These are phyloP conservation scores for Macaranga tanarius DNA, from an alignment of 441 rosid genomes.

Conservation along the genomic window DNA sequence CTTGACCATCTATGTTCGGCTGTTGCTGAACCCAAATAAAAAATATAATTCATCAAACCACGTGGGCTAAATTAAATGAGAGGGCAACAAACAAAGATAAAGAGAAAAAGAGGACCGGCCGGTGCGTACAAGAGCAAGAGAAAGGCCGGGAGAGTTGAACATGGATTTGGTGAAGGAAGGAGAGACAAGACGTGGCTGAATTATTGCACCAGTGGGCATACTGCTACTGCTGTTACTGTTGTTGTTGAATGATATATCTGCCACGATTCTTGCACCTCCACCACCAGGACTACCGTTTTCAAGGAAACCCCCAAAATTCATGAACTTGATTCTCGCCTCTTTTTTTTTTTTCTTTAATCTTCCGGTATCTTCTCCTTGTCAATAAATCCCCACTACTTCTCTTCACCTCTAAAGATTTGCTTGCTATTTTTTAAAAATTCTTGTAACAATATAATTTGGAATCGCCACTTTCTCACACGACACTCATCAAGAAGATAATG, in stretches of 20 bases:
- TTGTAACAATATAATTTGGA: no score
- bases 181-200: constrained; percentile 64
- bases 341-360: neutral
- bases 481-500: neutral
- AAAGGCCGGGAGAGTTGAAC: constrained; percentile 71
- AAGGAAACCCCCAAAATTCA: constrained; percentile 95
- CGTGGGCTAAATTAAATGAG: neutral
- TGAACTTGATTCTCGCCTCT: constrained; percentile 32
- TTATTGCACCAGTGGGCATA: constrained; percentile 65
- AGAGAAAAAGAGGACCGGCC: neutral
- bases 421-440: neutral
- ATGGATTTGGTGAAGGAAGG: constrained; percentile 52
- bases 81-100: neutral
- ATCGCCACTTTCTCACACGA: neutral
- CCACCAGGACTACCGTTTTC: constrained; percentile 54
- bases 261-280: constrained; percentile 59
- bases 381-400: neutral
- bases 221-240: constrained; percentile 40
- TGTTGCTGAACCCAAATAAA: constrained; percentile 45
- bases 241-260: constrained; percentile 57
- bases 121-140: constrained; percentile 66
- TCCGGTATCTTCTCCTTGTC: neutral
- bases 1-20: constrained; percentile 63
- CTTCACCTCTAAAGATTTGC: neutral
- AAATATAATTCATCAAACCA: neutral